Percentiles rank a stretch among this genome's conserved stretches.
Conservation (phyloP, 1,139 yeast genomes). For the Taiozyma sp. region DNA sequence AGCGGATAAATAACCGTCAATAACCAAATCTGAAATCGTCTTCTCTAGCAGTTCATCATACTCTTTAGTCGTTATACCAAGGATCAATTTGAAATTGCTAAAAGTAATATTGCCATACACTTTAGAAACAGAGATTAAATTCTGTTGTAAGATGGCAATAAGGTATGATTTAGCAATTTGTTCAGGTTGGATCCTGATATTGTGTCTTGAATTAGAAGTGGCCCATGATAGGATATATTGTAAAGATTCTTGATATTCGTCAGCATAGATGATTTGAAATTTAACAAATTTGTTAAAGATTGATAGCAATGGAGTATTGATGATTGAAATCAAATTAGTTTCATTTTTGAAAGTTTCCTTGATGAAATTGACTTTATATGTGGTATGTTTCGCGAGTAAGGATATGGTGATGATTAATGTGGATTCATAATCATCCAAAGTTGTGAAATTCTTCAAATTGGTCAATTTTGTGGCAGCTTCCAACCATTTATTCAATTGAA, state of each 20-base stretch:
- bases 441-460: conserved; percentile 8
- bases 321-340: conserved; percentile 4
- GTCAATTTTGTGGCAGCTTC: conserved; percentile 18
- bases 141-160: conserved; percentile 14
- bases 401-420: conserved; percentile 8
- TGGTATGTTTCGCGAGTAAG: conserved; percentile 10
- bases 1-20: conserved; percentile 20
- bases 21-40: conserved; percentile 16
- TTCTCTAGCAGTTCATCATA: conserved; percentile 10
- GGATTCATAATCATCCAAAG: conserved; percentile 9
- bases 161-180: conserved; percentile 1
- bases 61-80: conserved; percentile 4
- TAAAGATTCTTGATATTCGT: conserved; percentile 10
- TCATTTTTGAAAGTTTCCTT: conserved; percentile 2
- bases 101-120: conserved; percentile 18
- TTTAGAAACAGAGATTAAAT: conserved; percentile 12
- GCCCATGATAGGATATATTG: conserved; percentile 1
- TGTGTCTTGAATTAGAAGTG: neutral
- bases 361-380: conserved; percentile 9
- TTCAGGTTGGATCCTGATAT: neutral
- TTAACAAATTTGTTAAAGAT: conserved; percentile 13
- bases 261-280: conserved; percentile 12
- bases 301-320: conserved; percentile 6
- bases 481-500: conserved; percentile 16
- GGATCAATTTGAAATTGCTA: conserved; percentile 9